Percentiles rank a stretch among this genome's conserved stretches.
Conservation (phyloP, 345 rosid genomes). For the Cardiospermum halicacabum region DNA sequence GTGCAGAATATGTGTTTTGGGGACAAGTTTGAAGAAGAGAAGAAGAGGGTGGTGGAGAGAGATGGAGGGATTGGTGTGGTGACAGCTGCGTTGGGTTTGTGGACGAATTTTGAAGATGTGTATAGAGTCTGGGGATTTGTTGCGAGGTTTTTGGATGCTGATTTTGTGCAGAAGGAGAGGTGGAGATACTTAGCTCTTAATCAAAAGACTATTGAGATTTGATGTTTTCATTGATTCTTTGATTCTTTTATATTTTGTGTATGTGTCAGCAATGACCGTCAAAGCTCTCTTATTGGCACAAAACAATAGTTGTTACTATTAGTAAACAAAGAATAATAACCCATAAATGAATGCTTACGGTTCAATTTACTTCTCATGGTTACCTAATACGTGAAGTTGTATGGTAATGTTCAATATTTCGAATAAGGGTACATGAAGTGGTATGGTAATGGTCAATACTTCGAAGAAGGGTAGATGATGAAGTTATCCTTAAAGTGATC, state of each 20-base stretch:
- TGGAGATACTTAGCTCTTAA: conserved; percentile 81
- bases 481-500: too few species aligned
- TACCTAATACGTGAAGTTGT: too few species aligned
- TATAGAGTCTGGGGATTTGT: conserved; percentile 76
- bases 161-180: conserved; percentile 86
- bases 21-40: conserved; percentile 30
- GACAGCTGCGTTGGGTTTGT: conserved; percentile 53
- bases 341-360: too few species aligned
- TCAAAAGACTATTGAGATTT: conserved; percentile 49
- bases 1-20: conserved; percentile 36
- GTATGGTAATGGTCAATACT: too few species aligned
- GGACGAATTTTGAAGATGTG: conserved; percentile 75
- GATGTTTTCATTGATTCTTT: conserved; percentile 14
- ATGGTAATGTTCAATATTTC: too few species aligned
- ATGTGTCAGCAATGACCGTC: too few species aligned
- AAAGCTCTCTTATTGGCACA: too few species aligned
- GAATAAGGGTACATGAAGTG: too few species aligned
- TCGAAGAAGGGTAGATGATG: too few species aligned
- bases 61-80: conserved; percentile 40
- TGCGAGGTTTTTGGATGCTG: conserved; percentile 81
- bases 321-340: too few species aligned
- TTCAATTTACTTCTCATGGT: too few species aligned
- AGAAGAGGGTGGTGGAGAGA: conserved; percentile 20
- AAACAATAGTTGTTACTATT: too few species aligned
- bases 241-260: not conserved